phyloP scores from a whole-genome alignment of 768 basidiomycete genomes.

The Calocybe indica region DNA sequence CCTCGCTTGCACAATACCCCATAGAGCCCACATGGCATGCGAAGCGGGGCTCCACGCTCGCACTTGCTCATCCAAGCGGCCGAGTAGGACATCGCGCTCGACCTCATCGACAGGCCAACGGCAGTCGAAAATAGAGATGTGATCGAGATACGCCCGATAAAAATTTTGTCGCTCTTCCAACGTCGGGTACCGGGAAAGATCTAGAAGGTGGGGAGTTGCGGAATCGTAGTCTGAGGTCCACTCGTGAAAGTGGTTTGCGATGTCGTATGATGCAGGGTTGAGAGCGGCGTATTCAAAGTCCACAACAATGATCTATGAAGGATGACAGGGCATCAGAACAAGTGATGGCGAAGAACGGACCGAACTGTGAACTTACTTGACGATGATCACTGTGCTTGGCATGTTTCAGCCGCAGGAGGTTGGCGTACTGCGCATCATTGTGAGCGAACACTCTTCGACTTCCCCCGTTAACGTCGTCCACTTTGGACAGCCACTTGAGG shows the following conservation, averaged over 20 bases:
- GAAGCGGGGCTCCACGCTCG: conserved; percentile 85
- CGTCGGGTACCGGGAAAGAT: conserved; percentile 66
- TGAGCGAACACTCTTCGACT: conserved; percentile 78
- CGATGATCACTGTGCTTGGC: conserved; percentile 60
- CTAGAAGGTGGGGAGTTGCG: conserved; percentile 59
- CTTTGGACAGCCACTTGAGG: conserved; percentile 58
- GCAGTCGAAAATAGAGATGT: conserved; percentile 31
- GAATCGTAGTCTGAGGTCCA: conserved; percentile 92
- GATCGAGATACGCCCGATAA: conserved; percentile 75
- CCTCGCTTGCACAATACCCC: conserved; percentile 89
- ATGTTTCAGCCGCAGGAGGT: conserved; percentile 69
- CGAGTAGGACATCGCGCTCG: conserved; percentile 40
- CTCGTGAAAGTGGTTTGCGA: conserved; percentile 96
- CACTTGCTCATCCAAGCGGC: conserved; percentile 72
- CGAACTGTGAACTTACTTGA: conserved; percentile 42
- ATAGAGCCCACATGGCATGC: conserved; percentile 90
- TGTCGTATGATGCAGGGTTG: conserved; percentile 91
- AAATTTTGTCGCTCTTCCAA: conserved; percentile 71
- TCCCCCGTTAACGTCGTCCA: conserved; percentile 51
- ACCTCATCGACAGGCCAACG: conserved; percentile 20
- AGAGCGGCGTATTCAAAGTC: conserved; percentile 97
- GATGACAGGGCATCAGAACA: conserved; percentile 6
- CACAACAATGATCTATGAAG: conserved; percentile 77
- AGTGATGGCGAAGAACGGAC: conserved; percentile 1
- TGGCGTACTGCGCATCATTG: conserved; percentile 96